Conservation (phyloP, 805 yeast genomes). For the Lachancea dasiensis region DNA sequence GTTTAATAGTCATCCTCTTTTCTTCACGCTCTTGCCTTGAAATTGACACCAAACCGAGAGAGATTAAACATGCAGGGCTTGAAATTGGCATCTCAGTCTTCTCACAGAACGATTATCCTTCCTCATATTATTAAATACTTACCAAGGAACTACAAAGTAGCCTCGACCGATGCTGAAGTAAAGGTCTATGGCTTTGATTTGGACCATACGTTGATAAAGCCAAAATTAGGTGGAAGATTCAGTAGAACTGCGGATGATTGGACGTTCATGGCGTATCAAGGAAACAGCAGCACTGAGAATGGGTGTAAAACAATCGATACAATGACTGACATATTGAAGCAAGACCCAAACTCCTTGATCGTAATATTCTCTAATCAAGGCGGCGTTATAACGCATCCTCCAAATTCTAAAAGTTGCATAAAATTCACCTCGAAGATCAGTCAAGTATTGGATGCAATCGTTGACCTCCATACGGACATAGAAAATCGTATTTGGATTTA, state of each 20-base stretch:
- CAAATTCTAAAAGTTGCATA: slow-evolving; percentile 29
- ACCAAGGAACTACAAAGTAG: slow-evolving; percentile 26
- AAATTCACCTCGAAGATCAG: slow-evolving; percentile 40
- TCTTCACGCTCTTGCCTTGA: no score
- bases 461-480: slow-evolving; percentile 19
- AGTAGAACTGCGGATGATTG: slow-evolving; percentile 64
- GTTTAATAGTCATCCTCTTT: no score
- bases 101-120: slow-evolving; percentile 34
- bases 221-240: slow-evolving; percentile 48
- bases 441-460: slow-evolving; percentile 32
- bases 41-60: neutral
- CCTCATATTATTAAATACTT: slow-evolving; percentile 41
- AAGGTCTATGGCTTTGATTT: slow-evolving; percentile 71
- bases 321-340: neutral
- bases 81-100: slow-evolving; percentile 6
- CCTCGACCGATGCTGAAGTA: neutral
- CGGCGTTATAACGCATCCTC: slow-evolving; percentile 34
- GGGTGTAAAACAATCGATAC: slow-evolving; percentile 5
- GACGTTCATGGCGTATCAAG: slow-evolving; percentile 54
- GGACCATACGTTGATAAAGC: slow-evolving; percentile 66
- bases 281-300: slow-evolving; percentile 3
- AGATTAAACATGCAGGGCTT: neutral
- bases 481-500: slow-evolving; percentile 41
- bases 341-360: slow-evolving; percentile 33
- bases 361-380: slow-evolving; percentile 89